A percentile compares a stretch with the other conserved stretches of the same genome.
Evolutionary conservation across 2,329 filamentous ascomycete species (phyloP).

Genomic region (Aspergillus costaricaensis): DNA sequence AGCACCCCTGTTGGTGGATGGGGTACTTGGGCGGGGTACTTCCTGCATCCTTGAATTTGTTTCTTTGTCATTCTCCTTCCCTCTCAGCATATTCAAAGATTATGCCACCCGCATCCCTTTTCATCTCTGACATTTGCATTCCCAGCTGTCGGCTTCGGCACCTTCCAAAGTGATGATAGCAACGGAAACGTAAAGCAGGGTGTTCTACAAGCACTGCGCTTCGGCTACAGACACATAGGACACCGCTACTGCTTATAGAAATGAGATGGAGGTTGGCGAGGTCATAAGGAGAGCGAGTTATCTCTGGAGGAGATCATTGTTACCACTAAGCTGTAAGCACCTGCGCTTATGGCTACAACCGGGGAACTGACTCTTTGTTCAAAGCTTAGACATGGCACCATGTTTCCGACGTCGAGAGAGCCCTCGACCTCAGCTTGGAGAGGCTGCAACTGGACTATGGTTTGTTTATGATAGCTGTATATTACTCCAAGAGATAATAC

Average conservation of each 20-base stretch:
- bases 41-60: too few species aligned
- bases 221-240: slow-evolving; percentile 11
- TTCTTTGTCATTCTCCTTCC: too few species aligned
- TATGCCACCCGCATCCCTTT: too few species aligned
- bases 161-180: too few species aligned
- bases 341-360: too few species aligned
- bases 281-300: not conserved
- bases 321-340: not conserved
- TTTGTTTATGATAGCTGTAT: not conserved
- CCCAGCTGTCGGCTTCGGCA: too few species aligned
- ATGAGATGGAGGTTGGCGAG: not conserved
- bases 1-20: too few species aligned
- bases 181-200: not conserved
- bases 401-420: not conserved
- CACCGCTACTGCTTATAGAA: not conserved
- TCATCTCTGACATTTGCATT: too few species aligned
- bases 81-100: too few species aligned
- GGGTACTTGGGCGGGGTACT: too few species aligned
- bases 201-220: not conserved
- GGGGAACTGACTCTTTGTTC: not conserved
- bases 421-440: not conserved
- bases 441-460: not conserved
- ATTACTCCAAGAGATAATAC: too few species aligned
- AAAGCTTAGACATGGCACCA: not conserved
- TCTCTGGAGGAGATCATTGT: not conserved